These are phyloP conservation scores for Neonectria hederae DNA, from an alignment of 2,329 filamentous ascomycete genomes.

Conservation along the genomic window DNA sequence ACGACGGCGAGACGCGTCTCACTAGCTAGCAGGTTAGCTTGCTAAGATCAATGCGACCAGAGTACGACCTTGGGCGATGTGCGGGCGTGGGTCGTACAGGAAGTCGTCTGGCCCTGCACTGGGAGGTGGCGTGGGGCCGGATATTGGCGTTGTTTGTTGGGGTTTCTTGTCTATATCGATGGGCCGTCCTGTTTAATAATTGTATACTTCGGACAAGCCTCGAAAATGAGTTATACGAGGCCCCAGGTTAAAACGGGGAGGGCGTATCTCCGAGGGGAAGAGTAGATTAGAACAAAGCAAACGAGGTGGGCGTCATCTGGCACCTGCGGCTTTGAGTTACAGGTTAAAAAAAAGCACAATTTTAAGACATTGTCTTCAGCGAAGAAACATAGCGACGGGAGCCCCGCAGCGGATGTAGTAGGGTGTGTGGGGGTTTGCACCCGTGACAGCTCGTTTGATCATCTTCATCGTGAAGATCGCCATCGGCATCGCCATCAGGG, in stretches of 20 bases:
- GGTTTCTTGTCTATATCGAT: neutral
- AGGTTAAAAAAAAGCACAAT: slow-evolving; percentile 1
- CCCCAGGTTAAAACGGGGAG: neutral
- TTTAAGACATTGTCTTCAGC: neutral
- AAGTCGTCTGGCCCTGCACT: neutral
- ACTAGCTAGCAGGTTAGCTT: neutral
- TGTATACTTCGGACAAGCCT: neutral
- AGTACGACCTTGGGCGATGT: neutral
- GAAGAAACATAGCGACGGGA: neutral
- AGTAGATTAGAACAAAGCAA: neutral
- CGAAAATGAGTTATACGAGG: neutral
- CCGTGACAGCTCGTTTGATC: slow-evolving; percentile 1
- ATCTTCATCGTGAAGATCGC: neutral
- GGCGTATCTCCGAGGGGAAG: neutral
- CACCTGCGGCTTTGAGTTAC: neutral
- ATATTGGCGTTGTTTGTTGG: neutral
- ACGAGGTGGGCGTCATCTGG: neutral
- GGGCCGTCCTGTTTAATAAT: neutral
- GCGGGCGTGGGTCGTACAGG: neutral
- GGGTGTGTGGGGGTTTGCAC: neutral
- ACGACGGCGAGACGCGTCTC: slow-evolving; percentile 2
- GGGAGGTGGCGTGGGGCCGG: neutral
- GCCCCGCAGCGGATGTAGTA: neutral
- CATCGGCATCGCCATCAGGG: neutral
- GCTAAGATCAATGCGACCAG: slow-evolving; percentile 17